Conservation (phyloP, 2,329 filamentous ascomycete species). For the Aspergillus ruber region DNA sequence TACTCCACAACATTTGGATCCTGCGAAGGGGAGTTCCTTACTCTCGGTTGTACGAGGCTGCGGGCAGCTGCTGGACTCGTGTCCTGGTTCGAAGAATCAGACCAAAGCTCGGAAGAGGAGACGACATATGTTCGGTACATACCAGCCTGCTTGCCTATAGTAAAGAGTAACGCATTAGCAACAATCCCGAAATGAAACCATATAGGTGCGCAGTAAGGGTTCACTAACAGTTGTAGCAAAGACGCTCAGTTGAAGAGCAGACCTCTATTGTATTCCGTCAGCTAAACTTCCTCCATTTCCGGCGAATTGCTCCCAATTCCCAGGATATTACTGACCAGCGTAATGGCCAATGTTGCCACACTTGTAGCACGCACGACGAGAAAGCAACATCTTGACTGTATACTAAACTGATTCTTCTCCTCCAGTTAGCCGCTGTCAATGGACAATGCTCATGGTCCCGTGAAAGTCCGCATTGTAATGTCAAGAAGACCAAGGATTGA, state of each 20-base stretch:
- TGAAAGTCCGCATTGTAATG: neutral
- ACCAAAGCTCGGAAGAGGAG: constrained; percentile 6
- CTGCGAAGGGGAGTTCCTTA: constrained; percentile 36
- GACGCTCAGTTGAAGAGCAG: constrained; percentile 93
- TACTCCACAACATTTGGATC: constrained; percentile 3
- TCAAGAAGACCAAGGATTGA: neutral
- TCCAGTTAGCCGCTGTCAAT: constrained; percentile 5
- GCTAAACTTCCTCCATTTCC: constrained; percentile 39
- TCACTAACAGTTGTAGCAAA: constrained; percentile 96
- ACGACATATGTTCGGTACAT: constrained; percentile 17
- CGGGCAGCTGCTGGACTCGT: constrained; percentile 97
- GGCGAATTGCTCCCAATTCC: neutral
- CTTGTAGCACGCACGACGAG: constrained; percentile 75
- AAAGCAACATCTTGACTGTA: constrained; percentile 63
- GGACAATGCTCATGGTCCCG: no score
- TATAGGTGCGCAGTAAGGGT: constrained; percentile 1
- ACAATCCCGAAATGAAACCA: constrained; percentile 6
- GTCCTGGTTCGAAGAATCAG: constrained; percentile 48
- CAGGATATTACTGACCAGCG: constrained; percentile 37
- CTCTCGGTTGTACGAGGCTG: constrained; percentile 91
- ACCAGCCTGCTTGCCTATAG: constrained; percentile 43
- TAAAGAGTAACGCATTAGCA: constrained; percentile 13
- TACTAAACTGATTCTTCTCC: constrained; percentile 11
- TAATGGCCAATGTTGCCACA: constrained; percentile 71
- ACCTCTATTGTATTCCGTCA: constrained; percentile 59